Evolutionary conservation across 805 yeast genomes (phyloP), one percentile per base, ranked within the genome.

Genomic region (Wickerhamomyces sydowiorum): DNA sequence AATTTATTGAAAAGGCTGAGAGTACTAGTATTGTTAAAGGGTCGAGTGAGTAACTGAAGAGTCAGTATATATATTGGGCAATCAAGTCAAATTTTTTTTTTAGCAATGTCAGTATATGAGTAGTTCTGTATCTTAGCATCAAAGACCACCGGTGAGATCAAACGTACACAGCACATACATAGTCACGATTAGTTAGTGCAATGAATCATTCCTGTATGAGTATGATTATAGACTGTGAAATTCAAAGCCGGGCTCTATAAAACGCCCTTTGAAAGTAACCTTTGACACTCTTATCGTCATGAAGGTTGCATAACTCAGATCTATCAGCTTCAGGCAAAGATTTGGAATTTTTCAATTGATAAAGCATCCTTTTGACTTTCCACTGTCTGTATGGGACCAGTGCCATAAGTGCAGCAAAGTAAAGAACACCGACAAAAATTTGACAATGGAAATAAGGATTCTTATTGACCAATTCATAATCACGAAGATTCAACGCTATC

Each of bases 391-490:
- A 61, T 1, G 75, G 61, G 2, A 76, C 44, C 41, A 73, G 59
- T 22, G 76, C 43, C 3, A 76, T 6, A 10, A 72, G 52, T 0
- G 73, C 73, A 10, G 59, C 59, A n/a, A 72, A 53, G 47, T 71
- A 73, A 36, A 73, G 57, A 17, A 68, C 52, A 2, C 85, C 87
- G 5, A 78, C 72, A 54, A 78, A 80, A 1, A 80, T 66, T 52
- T 81, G 87, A 2, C 83, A 69, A 48, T 80, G 71, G 28, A 75
- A 59, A 49, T 73, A 82, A 3, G 86, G 85, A 23, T 59, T 62
- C 7, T 42, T 43, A 7, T 48, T 46, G 10, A 43, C 37, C 2
- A 49, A 30, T 10, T 52, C 38, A n/a, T 51, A 42, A n/a, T 54
- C 61, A 39, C 67, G 65, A 37, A 78, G 54, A 2, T 76, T 67